A percentile compares a stretch with the other conserved stretches of the same genome.
These are phyloP conservation scores for Collybia mongolica DNA, from an alignment of 768 basidiomycete genomes.

Conservation along the genomic window DNA sequence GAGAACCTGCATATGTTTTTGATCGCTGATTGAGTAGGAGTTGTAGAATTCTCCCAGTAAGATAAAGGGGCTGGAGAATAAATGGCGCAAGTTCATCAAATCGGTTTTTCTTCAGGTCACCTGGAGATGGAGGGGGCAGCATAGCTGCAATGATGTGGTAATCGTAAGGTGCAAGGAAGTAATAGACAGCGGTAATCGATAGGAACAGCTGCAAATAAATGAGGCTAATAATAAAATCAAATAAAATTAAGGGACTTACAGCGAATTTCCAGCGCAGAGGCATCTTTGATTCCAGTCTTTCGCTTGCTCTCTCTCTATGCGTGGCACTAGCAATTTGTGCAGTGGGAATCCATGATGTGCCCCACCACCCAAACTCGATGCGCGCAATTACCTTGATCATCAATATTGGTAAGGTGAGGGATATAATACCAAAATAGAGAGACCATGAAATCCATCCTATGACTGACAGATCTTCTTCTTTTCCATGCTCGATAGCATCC, in stretches of 20 bases:
- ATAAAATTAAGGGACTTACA: too few relatives aligned
- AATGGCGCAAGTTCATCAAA: not conserved
- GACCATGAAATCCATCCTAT: not conserved
- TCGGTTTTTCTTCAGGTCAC: not conserved
- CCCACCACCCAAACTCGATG: conserved; percentile 18
- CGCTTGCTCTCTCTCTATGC: conserved; percentile 28
- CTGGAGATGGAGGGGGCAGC: not conserved
- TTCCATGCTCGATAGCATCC: not conserved
- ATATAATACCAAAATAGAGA: not conserved
- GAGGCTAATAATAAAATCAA: not conserved
- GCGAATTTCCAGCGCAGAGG: not conserved
- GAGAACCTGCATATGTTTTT: conserved; percentile 19
- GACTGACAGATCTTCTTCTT: not conserved
- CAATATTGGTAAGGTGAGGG: conserved; percentile 11
- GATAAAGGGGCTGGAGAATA: not conserved
- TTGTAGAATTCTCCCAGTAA: conserved; percentile 17
- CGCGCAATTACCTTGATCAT: conserved; percentile 24
- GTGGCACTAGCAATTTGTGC: conserved; percentile 17
- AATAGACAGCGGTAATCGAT: not conserved
- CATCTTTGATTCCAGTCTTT: conserved; percentile 13
- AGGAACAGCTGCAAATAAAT: conserved; percentile 7
- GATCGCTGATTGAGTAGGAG: conserved; percentile 20
- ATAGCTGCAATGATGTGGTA: conserved; percentile 4
- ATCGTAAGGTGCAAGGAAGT: conserved; percentile 4
- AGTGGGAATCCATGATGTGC: conserved; percentile 13